A percentile compares a stretch with the other conserved stretches of the same genome.
Conservation (phyloP, 768 basidiomycete genomes). For the Russula griseocarnosa region DNA sequence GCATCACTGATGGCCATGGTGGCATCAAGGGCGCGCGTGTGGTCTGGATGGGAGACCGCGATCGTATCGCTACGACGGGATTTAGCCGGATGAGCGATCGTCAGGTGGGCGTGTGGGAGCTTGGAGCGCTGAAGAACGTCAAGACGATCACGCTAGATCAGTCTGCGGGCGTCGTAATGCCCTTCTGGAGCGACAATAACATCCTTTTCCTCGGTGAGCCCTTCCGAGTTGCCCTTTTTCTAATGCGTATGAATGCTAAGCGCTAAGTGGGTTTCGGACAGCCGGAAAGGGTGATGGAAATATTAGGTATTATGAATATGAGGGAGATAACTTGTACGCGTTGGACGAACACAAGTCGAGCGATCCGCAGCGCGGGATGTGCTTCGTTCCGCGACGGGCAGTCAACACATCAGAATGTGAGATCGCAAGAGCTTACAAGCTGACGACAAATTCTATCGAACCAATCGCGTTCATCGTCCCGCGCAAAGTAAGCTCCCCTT, state of each 20-base stretch:
- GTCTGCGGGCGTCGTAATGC: slow-evolving; percentile 91
- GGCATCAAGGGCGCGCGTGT: slow-evolving; percentile 92
- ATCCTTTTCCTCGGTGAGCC: slow-evolving; percentile 73
- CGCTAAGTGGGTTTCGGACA: not conserved
- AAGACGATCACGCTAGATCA: slow-evolving; percentile 84
- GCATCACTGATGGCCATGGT: slow-evolving; percentile 79
- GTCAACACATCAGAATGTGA: slow-evolving; percentile 89
- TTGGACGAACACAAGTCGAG: slow-evolving; percentile 83
- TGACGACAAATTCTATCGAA: slow-evolving; percentile 68
- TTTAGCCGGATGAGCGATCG: slow-evolving; percentile 97
- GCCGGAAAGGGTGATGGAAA: slow-evolving; percentile 70
- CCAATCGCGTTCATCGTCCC: slow-evolving; percentile 95
- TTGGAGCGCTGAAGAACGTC: slow-evolving; percentile 64
- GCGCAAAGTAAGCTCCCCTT: slow-evolving; percentile 58
- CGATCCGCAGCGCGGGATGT: slow-evolving; percentile 95
- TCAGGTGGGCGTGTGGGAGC: slow-evolving; percentile 88
- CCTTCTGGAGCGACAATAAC: slow-evolving; percentile 94
- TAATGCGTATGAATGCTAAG: not conserved
- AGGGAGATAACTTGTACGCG: slow-evolving; percentile 72
- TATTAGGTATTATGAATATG: slow-evolving; percentile 96
- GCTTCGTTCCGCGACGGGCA: slow-evolving; percentile 89
- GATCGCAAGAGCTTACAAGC: slow-evolving; percentile 92
- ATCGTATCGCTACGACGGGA: slow-evolving; percentile 50
- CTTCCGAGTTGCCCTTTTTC: not conserved
- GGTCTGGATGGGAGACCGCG: slow-evolving; percentile 77